Percentiles rank a stretch among this genome's conserved stretches.
These are phyloP conservation scores for Carex myosuroides DNA, from an alignment of 176 grass and related monocot genomes.

Conservation along the genomic window DNA sequence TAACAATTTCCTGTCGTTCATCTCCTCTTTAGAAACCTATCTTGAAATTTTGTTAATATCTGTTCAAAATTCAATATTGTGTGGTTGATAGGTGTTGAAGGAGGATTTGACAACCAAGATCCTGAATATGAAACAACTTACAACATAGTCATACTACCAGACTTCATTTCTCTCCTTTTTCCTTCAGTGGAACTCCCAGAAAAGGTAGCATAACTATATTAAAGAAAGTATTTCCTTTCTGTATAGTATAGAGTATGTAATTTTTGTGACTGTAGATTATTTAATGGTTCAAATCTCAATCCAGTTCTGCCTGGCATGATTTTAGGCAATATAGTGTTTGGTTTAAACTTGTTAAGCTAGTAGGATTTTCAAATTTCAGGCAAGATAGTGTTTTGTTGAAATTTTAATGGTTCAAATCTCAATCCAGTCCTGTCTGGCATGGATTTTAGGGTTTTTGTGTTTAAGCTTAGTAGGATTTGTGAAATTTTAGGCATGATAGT, in stretches of 20 bases:
- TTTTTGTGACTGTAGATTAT: background rate
- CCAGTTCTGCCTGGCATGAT: background rate
- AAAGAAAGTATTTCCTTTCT: background rate
- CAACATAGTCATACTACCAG: conserved; percentile 80
- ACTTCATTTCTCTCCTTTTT: conserved; percentile 72
- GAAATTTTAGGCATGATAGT: background rate
- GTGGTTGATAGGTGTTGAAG: conserved; percentile 67
- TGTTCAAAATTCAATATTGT: background rate
- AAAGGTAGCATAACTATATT: conserved; percentile 44
- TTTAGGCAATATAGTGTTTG: no score
- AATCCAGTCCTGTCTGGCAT: background rate
- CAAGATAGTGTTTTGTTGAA: background rate
- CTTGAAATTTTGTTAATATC: background rate
- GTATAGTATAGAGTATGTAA: background rate
- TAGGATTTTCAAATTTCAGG: conserved; percentile 2
- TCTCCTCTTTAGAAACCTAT: background rate
- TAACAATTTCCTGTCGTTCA: conserved; percentile 2
- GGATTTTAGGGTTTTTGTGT: background rate
- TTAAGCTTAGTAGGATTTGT: background rate
- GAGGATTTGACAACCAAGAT: conserved; percentile 88
- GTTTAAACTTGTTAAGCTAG: background rate
- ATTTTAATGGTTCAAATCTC: background rate
- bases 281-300: background rate
- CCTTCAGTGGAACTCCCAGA: conserved; percentile 94
- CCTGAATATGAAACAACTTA: conserved; percentile 66